These are phyloP conservation scores for Centrapalus pauciflorus DNA, from an alignment of 129 eudicot species.

Conservation along the genomic window DNA sequence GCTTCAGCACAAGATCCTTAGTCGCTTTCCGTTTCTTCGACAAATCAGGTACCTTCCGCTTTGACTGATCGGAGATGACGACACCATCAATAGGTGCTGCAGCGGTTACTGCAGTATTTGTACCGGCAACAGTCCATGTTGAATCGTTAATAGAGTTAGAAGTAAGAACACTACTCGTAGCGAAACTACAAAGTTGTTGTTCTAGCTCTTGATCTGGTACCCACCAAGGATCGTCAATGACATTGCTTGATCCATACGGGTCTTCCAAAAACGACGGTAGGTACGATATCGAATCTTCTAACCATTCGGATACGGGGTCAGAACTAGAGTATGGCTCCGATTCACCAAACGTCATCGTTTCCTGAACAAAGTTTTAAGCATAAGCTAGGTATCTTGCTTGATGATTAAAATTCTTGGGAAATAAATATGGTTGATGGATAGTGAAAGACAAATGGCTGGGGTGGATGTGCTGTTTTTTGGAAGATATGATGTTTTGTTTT, in stretches of 20 bases:
- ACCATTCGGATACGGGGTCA: constrained; percentile 58
- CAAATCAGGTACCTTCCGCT: constrained; percentile 13
- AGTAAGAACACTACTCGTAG: constrained; percentile 10
- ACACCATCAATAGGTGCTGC: constrained; percentile 26
- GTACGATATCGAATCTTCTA: constrained; percentile 49
- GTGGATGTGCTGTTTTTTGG: constrained; percentile 70
- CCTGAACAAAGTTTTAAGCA: constrained; percentile 13
- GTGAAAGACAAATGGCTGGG: constrained; percentile 31
- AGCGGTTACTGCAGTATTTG: constrained; percentile 21
- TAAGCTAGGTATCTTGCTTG: constrained; percentile 27
- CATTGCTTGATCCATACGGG: constrained; percentile 36
- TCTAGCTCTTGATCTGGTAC: constrained; percentile 34
- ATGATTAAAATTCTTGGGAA: no score
- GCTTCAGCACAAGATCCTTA: constrained; percentile 25
- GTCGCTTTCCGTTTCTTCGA: constrained; percentile 60
- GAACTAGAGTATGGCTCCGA: constrained; percentile 40
- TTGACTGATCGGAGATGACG: constrained; percentile 22
- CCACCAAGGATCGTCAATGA: constrained; percentile 54
- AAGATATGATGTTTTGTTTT: constrained; percentile 45
- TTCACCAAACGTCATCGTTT: constrained; percentile 44
- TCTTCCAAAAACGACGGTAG: constrained; percentile 62
- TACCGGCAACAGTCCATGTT: constrained; percentile 10
- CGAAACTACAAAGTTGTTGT: constrained; percentile 30
- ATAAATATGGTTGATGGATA: constrained; percentile 30
- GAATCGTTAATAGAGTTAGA: constrained; percentile 29